Base-by-base conservation (phyloP, 306 rosid species). In the Quercus aquifolioides region DNA sequence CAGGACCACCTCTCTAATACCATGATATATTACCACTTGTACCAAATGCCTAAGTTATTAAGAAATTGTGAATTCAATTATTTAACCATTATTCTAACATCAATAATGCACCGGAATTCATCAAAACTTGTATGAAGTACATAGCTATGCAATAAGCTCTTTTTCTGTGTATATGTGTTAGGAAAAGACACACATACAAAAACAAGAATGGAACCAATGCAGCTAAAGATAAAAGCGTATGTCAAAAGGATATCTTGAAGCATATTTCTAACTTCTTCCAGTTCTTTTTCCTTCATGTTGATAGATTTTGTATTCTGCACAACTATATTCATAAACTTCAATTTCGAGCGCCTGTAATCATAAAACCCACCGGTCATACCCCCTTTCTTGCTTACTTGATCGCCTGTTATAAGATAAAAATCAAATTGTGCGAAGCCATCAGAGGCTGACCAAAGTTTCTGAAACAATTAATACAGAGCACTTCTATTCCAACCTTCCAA, bases 301-400 rank as follows among this genome's bases (percentile, higher is more conserved):
- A 91, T 83, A 64, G 86, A 78, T 80, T 85, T 88, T 11, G 86
- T 73, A 75, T 88, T 85, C 86, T 81, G 89, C 79, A 83, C 84
- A 71, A 95, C 84, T 55, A 86, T 79, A 78, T 87, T 90, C 94
- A 95, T 91, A 79, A 89, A 91, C 92, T 91, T 92, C 88, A 95
- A 89, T 81, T 84, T 95, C 56, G 99, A 91, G 69, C 96, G 88
- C 68, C 99, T 88, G 85, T 95, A 97, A 71, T 95, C 98, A 87
- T 95, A 92, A 87, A 95, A 95, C 76, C 99, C 99, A 60, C 99
- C 99, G 0, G 99, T 95, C 99, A 95, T 95, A 72, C 97, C 94
- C 74, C 99, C 99, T 85, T 95, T 95, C 92, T 92, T 95, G 92
- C 99, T 95, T 62, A 95, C 98, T 89, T 95, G 98, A 82, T 95